phyloP scores from a whole-genome alignment of 768 basidiomycete genomes.

The Mycena polygramma region DNA sequence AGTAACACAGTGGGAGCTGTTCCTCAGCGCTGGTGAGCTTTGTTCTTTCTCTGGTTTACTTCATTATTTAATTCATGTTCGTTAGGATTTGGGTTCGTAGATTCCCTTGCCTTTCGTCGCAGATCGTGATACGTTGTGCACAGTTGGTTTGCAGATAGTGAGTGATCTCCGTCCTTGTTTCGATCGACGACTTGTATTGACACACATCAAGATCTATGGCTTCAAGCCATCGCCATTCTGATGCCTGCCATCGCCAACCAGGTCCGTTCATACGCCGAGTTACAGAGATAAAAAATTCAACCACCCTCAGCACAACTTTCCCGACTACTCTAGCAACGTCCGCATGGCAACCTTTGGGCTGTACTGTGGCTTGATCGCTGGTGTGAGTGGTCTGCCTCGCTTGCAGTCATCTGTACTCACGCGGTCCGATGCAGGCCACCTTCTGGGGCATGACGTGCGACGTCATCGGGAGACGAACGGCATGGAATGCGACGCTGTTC shows the following conservation, averaged over 20 bases:
- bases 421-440: constrained; percentile 45
- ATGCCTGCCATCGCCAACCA: constrained; percentile 43
- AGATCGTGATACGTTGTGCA: background rate
- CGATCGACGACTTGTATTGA: background rate
- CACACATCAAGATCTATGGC: constrained; percentile 44
- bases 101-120: background rate
- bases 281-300: constrained; percentile 40
- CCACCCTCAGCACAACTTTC: constrained; percentile 39
- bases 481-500: constrained; percentile 69
- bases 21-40: constrained; percentile 33
- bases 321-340: constrained; percentile 46
- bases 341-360: constrained; percentile 51
- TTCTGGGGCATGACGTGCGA: constrained; percentile 67
- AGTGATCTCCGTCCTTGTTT: background rate
- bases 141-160: constrained; percentile 39
- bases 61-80: background rate
- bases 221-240: constrained; percentile 55
- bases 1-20: constrained; percentile 28
- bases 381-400: constrained; percentile 42
- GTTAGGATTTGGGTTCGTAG: constrained; percentile 35
- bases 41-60: background rate
- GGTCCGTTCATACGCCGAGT: background rate
- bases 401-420: background rate
- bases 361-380: constrained; percentile 55
- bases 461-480: constrained; percentile 62